phyloP scores from a whole-genome alignment of 345 rosid genomes.

The Arabidopsis thaliana region TAIR10.1 NC_003070.9:9751001-9751500 shows the following conservation, averaged over 20 bases:
- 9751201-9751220: constrained; percentile 79
- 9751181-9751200: constrained; percentile 16
- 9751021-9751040: constrained; percentile 9
- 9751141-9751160: background rate
- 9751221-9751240: constrained; percentile 91
- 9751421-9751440: background rate
- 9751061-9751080: constrained; percentile 1
- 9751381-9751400: constrained; percentile 7
- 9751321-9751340: constrained; percentile 87
- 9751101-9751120: background rate
- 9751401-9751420: constrained; percentile 8
- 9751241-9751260: constrained; percentile 88
- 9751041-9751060: background rate
- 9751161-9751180: background rate
- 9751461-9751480: background rate
- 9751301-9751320: constrained; percentile 92
- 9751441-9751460: background rate
- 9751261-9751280: constrained; percentile 94
- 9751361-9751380: constrained; percentile 6
- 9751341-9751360: constrained; percentile 3
- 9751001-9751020: background rate
- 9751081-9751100: constrained; percentile 27
- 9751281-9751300: constrained; percentile 97
- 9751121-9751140: background rate
- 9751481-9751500: background rate